These are phyloP conservation scores for Tetrapyrgos nigripes DNA, from an alignment of 1,284 basidiomycete genomes.

Conservation along the genomic window DNA sequence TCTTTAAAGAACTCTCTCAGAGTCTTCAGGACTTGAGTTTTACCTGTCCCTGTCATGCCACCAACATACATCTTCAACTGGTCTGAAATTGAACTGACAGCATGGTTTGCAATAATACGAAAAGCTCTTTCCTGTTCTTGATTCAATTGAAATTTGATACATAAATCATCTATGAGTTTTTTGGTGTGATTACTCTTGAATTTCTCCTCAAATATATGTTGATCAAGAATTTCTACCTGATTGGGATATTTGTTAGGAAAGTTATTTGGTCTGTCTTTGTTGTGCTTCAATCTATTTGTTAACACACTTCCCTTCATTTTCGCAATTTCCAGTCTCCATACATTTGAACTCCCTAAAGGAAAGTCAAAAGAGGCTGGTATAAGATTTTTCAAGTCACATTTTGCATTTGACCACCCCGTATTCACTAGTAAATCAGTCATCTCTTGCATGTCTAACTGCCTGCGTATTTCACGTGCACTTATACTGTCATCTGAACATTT, in stretches of 20 bases:
- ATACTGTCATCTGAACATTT: not conserved
- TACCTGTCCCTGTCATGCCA: not conserved
- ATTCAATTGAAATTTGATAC: not conserved
- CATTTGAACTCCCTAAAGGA: not conserved
- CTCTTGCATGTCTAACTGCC: no score
- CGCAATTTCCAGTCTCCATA: not conserved
- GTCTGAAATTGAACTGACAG: conserved; percentile 17
- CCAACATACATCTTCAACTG: conserved; percentile 8
- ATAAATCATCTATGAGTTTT: not conserved
- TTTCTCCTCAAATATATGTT: not conserved
- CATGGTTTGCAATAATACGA: conserved; percentile 31
- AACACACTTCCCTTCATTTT: not conserved
- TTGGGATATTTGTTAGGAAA: not conserved
- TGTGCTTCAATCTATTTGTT: not conserved
- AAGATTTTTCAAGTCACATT: not conserved
- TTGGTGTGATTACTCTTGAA: not conserved
- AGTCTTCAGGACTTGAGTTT: not conserved
- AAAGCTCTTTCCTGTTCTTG: conserved; percentile 26
- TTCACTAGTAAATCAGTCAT: not conserved
- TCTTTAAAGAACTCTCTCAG: not conserved
- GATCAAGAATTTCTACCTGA: not conserved
- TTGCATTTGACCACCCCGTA: not conserved
- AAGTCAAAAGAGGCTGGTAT: not conserved
- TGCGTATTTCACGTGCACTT: no score
- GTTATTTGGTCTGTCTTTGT: conserved; percentile 21